A percentile compares a stretch with the other conserved stretches of the same genome.
Conservation (phyloP, 2,329 filamentous ascomycete genomes). For the Fusarium dimerum region DNA sequence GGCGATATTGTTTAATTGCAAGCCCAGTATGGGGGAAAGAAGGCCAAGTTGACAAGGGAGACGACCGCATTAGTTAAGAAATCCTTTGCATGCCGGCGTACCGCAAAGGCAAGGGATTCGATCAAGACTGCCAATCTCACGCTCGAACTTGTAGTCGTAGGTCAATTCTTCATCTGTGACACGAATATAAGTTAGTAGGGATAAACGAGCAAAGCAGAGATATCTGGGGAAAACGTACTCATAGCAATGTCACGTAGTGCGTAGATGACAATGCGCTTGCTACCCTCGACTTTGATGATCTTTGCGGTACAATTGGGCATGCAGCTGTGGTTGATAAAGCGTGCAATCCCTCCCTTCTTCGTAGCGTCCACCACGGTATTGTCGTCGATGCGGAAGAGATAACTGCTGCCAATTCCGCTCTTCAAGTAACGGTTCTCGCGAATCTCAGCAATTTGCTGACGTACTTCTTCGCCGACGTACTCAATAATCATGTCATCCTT, state of each 20-base stretch:
- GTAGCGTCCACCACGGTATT: slow-evolving; percentile 97
- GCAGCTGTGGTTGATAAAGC: slow-evolving; percentile 99
- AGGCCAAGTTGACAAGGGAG: slow-evolving; percentile 14
- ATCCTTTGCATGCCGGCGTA: slow-evolving; percentile 94
- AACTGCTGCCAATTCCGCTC: slow-evolving; percentile 95
- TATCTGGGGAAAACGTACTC: slow-evolving; percentile 62
- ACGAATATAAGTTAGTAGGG: slow-evolving; percentile 27
- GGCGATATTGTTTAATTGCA: neutral
- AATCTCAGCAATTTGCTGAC: slow-evolving; percentile 96
- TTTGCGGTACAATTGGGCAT: slow-evolving; percentile 98
- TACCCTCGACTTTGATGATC: slow-evolving; percentile 98
- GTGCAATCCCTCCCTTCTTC: slow-evolving; percentile 95
- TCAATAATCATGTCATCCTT: slow-evolving; percentile 99
- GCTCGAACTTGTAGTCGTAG: slow-evolving; percentile 99
- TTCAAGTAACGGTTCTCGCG: slow-evolving; percentile 90
- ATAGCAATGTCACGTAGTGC: slow-evolving; percentile 90
- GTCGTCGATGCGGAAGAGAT: slow-evolving; percentile 97
- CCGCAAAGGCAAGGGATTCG: slow-evolving; percentile 97
- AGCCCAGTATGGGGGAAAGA: neutral
- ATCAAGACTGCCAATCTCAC: slow-evolving; percentile 91
- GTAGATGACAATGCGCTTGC: slow-evolving; percentile 98
- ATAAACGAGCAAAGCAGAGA: neutral
- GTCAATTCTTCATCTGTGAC: slow-evolving; percentile 91
- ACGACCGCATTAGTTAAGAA: slow-evolving; percentile 75
- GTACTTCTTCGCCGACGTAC: slow-evolving; percentile 96